Conservation (phyloP, 2,329 filamentous ascomycete genomes). For the Paraphoma chrysanthemicola region DNA sequence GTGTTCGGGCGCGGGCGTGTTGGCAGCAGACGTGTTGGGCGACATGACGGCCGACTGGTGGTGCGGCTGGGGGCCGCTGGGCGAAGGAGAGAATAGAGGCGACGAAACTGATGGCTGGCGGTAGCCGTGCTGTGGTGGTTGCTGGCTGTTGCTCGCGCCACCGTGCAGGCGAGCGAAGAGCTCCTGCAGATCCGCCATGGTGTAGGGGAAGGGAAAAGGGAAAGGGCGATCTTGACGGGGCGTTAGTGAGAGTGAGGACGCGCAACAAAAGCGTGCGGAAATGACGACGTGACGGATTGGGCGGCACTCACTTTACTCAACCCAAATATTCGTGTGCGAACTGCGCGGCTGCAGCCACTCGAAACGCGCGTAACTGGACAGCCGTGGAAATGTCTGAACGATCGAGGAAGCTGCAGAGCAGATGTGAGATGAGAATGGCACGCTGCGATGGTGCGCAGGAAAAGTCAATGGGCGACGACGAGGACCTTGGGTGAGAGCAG, state of each 20-base stretch:
- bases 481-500: slow-evolving; percentile 2
- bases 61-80: slow-evolving; percentile 61
- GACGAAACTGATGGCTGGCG: slow-evolving; percentile 67
- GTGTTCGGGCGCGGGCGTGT: slow-evolving; percentile 50
- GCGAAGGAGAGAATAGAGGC: slow-evolving; percentile 63
- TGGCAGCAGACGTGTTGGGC: slow-evolving; percentile 58
- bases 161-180: slow-evolving; percentile 53
- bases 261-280: slow-evolving; percentile 7
- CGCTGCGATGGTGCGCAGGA: slow-evolving; percentile 22
- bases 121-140: slow-evolving; percentile 27
- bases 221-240: slow-evolving; percentile 24
- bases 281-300: slow-evolving; percentile 13
- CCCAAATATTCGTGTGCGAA: slow-evolving; percentile 34
- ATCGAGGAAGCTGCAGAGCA: slow-evolving; percentile 15
- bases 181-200: slow-evolving; percentile 54
- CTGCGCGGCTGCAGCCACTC: slow-evolving; percentile 15
- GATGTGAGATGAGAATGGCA: slow-evolving; percentile 10
- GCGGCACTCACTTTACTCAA: slow-evolving; percentile 34
- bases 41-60: slow-evolving; percentile 66
- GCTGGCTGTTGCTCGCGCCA: slow-evolving; percentile 32
- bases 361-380: slow-evolving; percentile 12
- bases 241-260: slow-evolving; percentile 18
- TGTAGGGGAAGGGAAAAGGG: slow-evolving; percentile 13
- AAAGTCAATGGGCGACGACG: slow-evolving; percentile 4
- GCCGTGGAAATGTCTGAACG: slow-evolving; percentile 2